Evolutionary conservation across 495 filamentous ascomycete species (phyloP).

Genomic region (Filosporella fistucella): DNA sequence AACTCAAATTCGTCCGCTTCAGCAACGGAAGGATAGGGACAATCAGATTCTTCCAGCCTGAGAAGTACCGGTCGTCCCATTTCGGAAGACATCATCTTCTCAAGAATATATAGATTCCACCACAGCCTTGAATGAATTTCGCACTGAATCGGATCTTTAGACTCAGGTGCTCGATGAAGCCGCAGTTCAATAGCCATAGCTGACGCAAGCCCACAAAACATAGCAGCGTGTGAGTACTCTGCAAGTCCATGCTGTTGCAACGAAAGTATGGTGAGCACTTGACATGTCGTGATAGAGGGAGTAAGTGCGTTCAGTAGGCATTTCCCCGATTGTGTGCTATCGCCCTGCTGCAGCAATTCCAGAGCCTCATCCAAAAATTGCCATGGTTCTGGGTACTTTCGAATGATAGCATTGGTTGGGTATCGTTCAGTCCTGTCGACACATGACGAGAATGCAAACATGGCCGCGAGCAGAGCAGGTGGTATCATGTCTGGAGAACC

Average conservation of each 20-base stretch:
- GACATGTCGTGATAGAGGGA: conserved; percentile 20
- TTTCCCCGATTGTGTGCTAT: background rate
- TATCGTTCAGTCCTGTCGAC: conserved; percentile 9
- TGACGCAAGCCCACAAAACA: conserved; percentile 20
- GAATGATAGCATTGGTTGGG: background rate
- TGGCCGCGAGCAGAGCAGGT: conserved; percentile 12
- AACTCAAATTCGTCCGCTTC: conserved; percentile 24
- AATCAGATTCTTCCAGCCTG: conserved; percentile 20
- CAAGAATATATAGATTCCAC: conserved; percentile 24
- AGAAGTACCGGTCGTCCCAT: conserved; percentile 17
- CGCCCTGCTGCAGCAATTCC: conserved; percentile 10
- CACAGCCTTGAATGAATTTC: conserved; percentile 21
- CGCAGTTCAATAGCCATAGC: conserved; percentile 23
- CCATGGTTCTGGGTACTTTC: conserved; percentile 13
- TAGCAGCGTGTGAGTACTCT: conserved; percentile 18
- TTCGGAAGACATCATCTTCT: conserved; percentile 23
- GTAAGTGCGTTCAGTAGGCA: conserved; percentile 4
- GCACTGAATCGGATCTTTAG: conserved; percentile 9
- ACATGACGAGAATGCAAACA: conserved; percentile 22
- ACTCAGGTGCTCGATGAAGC: conserved; percentile 9
- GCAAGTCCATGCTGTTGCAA: conserved; percentile 25
- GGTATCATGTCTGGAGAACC: conserved; percentile 13
- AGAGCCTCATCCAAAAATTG: conserved; percentile 18
- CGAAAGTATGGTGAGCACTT: conserved; percentile 18
- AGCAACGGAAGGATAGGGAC: conserved; percentile 14